These are phyloP conservation scores for Talaromyces verruculosus DNA, from an alignment of 2,329 filamentous ascomycete genomes.

Conservation along the genomic window DNA sequence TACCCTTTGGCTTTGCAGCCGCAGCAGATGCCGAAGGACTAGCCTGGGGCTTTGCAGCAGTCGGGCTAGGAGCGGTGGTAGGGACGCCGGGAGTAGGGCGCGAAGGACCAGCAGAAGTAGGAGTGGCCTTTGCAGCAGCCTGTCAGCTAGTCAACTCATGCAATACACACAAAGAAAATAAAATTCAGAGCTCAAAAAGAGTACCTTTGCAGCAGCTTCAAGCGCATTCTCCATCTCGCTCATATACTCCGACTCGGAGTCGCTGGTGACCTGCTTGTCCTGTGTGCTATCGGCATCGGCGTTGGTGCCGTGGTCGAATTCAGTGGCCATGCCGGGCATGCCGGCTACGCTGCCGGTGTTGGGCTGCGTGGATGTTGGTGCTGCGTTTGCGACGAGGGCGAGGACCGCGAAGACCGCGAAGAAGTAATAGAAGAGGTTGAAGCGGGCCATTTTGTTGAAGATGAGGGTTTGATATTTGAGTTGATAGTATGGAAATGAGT, in stretches of 20 bases:
- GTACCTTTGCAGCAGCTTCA: conserved; percentile 16
- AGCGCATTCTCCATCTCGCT: conserved; percentile 16
- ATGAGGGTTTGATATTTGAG: conserved; percentile 11
- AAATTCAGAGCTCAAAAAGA: background rate
- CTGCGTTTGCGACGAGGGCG: conserved; percentile 32
- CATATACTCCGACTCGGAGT: conserved; percentile 14
- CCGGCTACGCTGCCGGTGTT: conserved; percentile 16
- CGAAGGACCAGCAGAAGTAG: conserved; percentile 15
- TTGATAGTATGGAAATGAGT: background rate
- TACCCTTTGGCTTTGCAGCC: conserved; percentile 3
- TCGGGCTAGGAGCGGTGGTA: conserved; percentile 8
- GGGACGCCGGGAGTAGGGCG: conserved; percentile 18
- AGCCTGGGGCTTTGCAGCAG: background rate
- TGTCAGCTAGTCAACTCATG: conserved; percentile 17
- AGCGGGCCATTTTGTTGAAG: conserved; percentile 32
- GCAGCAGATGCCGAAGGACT: conserved; percentile 11
- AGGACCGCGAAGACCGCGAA: conserved; percentile 33
- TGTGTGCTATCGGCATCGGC: background rate
- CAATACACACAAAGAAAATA: background rate
- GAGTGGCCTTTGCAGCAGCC: conserved; percentile 19
- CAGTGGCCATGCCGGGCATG: conserved; percentile 16
- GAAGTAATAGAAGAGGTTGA: conserved; percentile 30
- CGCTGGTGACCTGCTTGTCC: background rate
- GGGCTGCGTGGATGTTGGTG: conserved; percentile 25
- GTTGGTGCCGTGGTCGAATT: background rate